A percentile compares a stretch with the other conserved stretches of the same genome.
Evolutionary conservation across 106 monocot species (phyloP).

Genomic region (Triglochin maritima): DNA sequence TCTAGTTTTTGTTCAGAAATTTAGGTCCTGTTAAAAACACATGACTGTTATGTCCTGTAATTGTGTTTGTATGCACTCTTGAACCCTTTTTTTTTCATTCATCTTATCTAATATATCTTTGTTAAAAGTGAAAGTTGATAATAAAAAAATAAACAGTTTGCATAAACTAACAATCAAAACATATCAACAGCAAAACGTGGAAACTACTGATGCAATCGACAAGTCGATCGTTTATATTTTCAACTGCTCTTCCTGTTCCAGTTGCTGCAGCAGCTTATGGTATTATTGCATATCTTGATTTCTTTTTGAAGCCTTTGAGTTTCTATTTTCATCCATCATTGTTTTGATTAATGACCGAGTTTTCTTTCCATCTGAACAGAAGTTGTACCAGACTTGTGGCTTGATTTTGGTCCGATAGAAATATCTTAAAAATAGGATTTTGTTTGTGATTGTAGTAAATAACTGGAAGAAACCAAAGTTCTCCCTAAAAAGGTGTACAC

Average conservation of each 20-base stretch:
- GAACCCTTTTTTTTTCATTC: not conserved
- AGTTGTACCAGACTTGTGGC: too few relatives aligned
- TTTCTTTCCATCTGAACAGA: too few relatives aligned
- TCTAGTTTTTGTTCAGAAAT: too few relatives aligned
- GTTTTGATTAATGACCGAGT: too few relatives aligned
- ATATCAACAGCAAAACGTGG: slow-evolving; percentile 69
- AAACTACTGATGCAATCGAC: slow-evolving; percentile 81
- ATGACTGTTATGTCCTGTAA: too few relatives aligned
- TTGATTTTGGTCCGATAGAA: too few relatives aligned
- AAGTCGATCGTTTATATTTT: slow-evolving; percentile 93
- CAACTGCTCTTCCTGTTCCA: slow-evolving; percentile 78
- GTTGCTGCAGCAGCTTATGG: slow-evolving; percentile 83
- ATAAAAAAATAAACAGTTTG: not conserved
- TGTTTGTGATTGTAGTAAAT: too few relatives aligned
- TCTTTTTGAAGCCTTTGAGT: not conserved
- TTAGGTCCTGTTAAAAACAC: too few relatives aligned
- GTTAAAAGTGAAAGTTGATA: not conserved
- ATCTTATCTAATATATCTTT: not conserved
- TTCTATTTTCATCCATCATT: not conserved
- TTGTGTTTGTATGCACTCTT: not conserved
- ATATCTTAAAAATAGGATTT: too few relatives aligned
- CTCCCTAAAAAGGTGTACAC: too few relatives aligned
- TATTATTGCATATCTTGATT: slow-evolving; percentile 15
- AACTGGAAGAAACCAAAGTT: too few relatives aligned
- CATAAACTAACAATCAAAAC: not conserved